A percentile compares a stretch with the other conserved stretches of the same genome.
phyloP scores from a whole-genome alignment of 495 filamentous ascomycete genomes.

The Penicillium argentinense region DNA sequence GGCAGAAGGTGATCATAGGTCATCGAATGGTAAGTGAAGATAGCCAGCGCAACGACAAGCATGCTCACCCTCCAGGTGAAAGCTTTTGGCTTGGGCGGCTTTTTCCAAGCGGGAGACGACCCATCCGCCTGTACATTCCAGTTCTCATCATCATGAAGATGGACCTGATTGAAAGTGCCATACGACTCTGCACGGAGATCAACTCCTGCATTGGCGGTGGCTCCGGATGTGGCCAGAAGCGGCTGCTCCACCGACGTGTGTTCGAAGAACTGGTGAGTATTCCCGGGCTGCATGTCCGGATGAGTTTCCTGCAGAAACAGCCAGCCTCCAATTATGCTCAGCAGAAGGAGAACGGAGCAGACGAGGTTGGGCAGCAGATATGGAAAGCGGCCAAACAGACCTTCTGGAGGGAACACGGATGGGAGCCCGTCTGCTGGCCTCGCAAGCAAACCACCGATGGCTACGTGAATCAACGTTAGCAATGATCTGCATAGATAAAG shows the following conservation, averaged over 20 bases:
- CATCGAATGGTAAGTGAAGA: constrained; percentile 89
- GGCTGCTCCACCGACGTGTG: constrained; percentile 64
- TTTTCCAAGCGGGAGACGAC: constrained; percentile 31
- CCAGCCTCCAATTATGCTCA: constrained; percentile 73
- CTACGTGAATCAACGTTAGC: constrained; percentile 29
- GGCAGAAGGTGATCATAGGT: constrained; percentile 82
- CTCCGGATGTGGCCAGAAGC: constrained; percentile 68
- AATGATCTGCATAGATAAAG: neutral
- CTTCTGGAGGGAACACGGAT: constrained; percentile 57
- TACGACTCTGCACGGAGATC: constrained; percentile 75
- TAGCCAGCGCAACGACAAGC: constrained; percentile 69
- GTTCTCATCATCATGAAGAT: constrained; percentile 46
- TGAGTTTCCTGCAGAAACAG: constrained; percentile 78
- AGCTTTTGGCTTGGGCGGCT: constrained; percentile 43
- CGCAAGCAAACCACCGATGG: constrained; percentile 76
- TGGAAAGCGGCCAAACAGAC: constrained; percentile 73
- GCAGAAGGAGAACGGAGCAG: constrained; percentile 67
- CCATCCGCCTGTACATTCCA: constrained; percentile 53
- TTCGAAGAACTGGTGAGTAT: constrained; percentile 44
- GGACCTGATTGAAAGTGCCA: constrained; percentile 68
- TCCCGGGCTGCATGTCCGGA: constrained; percentile 69
- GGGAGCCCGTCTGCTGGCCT: constrained; percentile 71
- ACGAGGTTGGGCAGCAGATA: constrained; percentile 81
- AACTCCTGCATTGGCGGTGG: constrained; percentile 65
- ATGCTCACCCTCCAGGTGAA: constrained; percentile 67